Base-by-base conservation (phyloP, 140 eudicot genomes). In the Bidens hawaiensis region DNA sequence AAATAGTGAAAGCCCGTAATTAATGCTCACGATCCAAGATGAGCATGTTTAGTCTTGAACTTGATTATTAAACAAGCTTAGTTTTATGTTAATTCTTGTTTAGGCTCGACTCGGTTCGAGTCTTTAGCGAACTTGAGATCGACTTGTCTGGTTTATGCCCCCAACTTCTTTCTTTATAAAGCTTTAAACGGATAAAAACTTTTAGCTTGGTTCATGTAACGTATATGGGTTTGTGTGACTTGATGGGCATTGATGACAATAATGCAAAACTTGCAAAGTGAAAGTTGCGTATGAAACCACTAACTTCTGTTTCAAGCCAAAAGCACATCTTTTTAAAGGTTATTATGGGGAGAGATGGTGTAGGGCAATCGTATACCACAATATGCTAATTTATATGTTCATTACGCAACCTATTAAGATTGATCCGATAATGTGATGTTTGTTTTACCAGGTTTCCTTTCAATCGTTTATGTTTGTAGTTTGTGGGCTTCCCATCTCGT, bases 251-350 rank as follows among this genome's bases (percentile, higher is more conserved):
- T 40, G 34, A 43, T 27, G 62, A 56, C 77, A 33, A 57, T 57
- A 76, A 76, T 58, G 65, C 73, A n/a, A n/a, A n/a, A n/a, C n/a
- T n/a, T n/a, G n/a, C n/a, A 56, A 54, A 59, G 72, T 65, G 73
- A 41, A 45, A 60, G 53, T 64, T 76, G 68, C 65, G 66, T 71
- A 57, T 70, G 77, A 76, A 76, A 41, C 65, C 81, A 71, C 81
- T 76, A 50, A 59, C 19, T 51, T 56, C 16, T 57, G 63, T 69
- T 53, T 52, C 40, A 18, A 69, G 49, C 50, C 24, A 76, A 64
- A 76, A 49, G 72, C 47, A 62, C 36, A 36, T 70, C 68, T 70
- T 76, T 76, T 58, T 36, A 49, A 40, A 72, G 69, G 64, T 38
- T 25, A n/a, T 48, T 48, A 74, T 26, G 38, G 74, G 34, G 22